A percentile compares a stretch with the other conserved stretches of the same genome.
Conservation (phyloP, 306 rosid genomes). For the Fagus crenata region DNA sequence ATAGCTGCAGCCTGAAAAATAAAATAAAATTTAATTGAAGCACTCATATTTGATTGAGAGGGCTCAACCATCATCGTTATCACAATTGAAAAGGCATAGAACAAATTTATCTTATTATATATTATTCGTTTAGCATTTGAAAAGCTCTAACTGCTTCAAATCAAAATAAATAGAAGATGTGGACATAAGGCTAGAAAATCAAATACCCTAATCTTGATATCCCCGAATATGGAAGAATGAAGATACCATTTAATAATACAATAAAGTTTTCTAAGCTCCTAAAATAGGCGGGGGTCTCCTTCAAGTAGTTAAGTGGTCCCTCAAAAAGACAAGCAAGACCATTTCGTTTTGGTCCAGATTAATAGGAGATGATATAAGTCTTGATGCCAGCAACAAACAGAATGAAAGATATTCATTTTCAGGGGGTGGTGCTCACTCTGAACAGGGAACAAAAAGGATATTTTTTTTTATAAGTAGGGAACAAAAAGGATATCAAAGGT, state of each 20-base stretch:
- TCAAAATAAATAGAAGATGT: no score
- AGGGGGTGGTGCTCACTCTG: no score
- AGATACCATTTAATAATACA: neutral
- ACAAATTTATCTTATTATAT: neutral
- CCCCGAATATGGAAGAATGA: neutral
- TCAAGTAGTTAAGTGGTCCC: neutral
- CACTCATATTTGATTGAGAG: neutral
- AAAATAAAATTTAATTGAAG: constrained; percentile 17
- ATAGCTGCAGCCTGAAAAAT: constrained; percentile 81
- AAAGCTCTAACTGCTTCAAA: neutral
- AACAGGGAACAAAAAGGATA: no score
- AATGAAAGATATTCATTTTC: no score
- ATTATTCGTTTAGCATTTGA: neutral
- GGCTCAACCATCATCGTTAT: neutral
- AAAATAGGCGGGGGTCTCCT: neutral
- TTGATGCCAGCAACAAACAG: no score
- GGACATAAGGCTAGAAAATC: neutral
- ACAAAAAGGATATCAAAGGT: no score
- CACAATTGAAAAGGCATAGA: neutral
- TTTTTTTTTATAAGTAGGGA: no score
- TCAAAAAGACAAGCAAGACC: no score
- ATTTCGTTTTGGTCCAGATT: neutral
- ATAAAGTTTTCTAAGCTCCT: neutral
- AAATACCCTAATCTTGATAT: neutral
- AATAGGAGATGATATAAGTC: neutral